Evolutionary conservation across 805 yeast species (phyloP).

Genomic region (Maudiozyma pseudohumilis): DNA sequence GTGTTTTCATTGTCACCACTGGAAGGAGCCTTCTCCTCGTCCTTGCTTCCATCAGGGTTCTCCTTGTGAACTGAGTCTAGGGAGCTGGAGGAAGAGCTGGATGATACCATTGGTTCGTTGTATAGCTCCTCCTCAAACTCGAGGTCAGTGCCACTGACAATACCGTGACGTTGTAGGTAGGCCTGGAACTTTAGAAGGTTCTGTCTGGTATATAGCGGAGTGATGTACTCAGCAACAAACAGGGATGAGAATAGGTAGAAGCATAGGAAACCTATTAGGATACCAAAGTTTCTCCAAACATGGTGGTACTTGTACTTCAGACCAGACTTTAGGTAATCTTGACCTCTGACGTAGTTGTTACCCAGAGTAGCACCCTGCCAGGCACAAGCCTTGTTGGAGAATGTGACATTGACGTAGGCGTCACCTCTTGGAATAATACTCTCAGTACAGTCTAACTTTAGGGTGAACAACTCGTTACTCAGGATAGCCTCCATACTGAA

Average conservation of each 20-base stretch:
- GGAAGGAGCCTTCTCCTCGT: slow-evolving; percentile 1
- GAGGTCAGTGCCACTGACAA: background rate
- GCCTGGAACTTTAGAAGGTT: slow-evolving; percentile 5
- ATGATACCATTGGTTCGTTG: background rate
- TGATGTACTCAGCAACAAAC: slow-evolving; percentile 26
- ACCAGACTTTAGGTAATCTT: slow-evolving; percentile 37
- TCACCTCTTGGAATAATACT: slow-evolving; percentile 50
- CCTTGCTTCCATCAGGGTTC: slow-evolving; percentile 2
- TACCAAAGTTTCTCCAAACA: slow-evolving; percentile 73
- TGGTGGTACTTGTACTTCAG: slow-evolving; percentile 46
- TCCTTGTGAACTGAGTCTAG: slow-evolving; percentile 9
- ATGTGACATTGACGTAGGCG: slow-evolving; percentile 35
- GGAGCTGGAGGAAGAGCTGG: slow-evolving; percentile 4
- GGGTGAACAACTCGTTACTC: slow-evolving; percentile 53
- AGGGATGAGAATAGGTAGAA: slow-evolving; percentile 28
- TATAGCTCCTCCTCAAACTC: background rate
- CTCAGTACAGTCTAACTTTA: slow-evolving; percentile 43
- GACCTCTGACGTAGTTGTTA: slow-evolving; percentile 41
- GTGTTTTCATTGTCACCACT: background rate
- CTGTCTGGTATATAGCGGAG: slow-evolving; percentile 17
- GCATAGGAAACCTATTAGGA: slow-evolving; percentile 40
- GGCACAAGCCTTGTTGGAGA: slow-evolving; percentile 40
- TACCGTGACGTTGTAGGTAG: background rate
- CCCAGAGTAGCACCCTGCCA: slow-evolving; percentile 54
- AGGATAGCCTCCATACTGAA: slow-evolving; percentile 55